These are phyloP conservation scores for Dittrichia graveolens DNA, from an alignment of 129 eudicot genomes.

Conservation along the genomic window DNA sequence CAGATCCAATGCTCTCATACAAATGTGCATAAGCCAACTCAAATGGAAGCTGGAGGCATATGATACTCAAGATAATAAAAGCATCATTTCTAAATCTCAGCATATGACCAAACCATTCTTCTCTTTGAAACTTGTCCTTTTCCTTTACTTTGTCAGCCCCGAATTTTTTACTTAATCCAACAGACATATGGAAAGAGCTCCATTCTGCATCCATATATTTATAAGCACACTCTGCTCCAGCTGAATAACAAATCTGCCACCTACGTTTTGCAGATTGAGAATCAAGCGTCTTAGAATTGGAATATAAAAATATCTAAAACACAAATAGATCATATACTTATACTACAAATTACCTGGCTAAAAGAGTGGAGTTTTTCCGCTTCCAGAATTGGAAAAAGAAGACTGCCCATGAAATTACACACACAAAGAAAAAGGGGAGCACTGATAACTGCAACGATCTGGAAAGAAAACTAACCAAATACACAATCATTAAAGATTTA, in stretches of 20 bases:
- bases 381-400: conserved; percentile 92
- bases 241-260: conserved; percentile 72
- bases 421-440: conserved; percentile 77
- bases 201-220: conserved; percentile 54
- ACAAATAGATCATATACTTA: background rate
- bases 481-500: background rate
- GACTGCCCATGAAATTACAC: conserved; percentile 80
- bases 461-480: conserved; percentile 24
- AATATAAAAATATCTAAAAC: background rate
- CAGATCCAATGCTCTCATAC: conserved; percentile 72
- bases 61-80: conserved; percentile 69
- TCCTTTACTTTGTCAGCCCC: conserved; percentile 47
- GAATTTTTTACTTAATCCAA: conserved; percentile 43
- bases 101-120: conserved; percentile 79
- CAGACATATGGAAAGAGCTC: conserved; percentile 57
- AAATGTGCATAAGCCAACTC: conserved; percentile 97
- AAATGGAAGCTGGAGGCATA: conserved; percentile 91
- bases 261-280: conserved; percentile 31
- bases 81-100: conserved; percentile 85
- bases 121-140: conserved; percentile 70
- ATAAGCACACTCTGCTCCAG: conserved; percentile 58
- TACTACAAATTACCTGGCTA: conserved; percentile 60
- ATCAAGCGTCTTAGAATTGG: background rate
- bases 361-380: conserved; percentile 74
- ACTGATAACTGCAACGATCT: conserved; percentile 73